These are phyloP conservation scores for Tolypocladium ovalisporum DNA, from an alignment of 2,329 filamentous ascomycete genomes.

Conservation along the genomic window DNA sequence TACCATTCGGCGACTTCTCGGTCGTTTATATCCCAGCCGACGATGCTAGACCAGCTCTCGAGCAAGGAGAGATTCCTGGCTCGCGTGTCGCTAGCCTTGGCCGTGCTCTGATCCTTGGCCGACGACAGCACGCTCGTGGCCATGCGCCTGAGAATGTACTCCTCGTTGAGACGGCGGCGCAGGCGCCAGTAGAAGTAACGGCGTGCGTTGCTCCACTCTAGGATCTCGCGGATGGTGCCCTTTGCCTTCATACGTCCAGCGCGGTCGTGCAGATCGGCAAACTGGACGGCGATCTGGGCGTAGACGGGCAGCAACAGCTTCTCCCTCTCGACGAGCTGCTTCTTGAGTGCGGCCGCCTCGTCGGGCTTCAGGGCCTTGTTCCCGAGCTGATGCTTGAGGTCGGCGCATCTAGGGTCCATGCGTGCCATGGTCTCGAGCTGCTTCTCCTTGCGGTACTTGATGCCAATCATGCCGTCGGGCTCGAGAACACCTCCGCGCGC, in stretches of 20 bases:
- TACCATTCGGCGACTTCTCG: constrained; percentile 86
- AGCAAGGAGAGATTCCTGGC: constrained; percentile 62
- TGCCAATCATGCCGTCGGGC: constrained; percentile 94
- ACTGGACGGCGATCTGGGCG: constrained; percentile 89
- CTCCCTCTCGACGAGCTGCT: constrained; percentile 75
- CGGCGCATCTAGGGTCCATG: constrained; percentile 72
- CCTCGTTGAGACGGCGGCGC: constrained; percentile 90
- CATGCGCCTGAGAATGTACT: constrained; percentile 93
- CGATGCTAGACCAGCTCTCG: constrained; percentile 70
- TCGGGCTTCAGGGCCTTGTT: constrained; percentile 56
- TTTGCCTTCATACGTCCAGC: constrained; percentile 98
- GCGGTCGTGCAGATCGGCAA: constrained; percentile 93
- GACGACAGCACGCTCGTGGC: constrained; percentile 27
- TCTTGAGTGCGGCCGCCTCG: constrained; percentile 67
- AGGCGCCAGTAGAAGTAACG: constrained; percentile 99
- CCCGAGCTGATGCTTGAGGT: constrained; percentile 68
- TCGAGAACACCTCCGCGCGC: constrained; percentile 94
- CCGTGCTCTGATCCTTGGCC: constrained; percentile 18
- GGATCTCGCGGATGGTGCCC: constrained; percentile 73
- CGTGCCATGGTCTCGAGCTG: constrained; percentile 97
- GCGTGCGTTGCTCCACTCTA: constrained; percentile 81
- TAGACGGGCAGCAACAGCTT: constrained; percentile 87
- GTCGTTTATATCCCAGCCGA: constrained; percentile 70
- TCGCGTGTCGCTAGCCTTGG: constrained; percentile 43
- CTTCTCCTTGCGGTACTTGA: constrained; percentile 97